Percentiles rank a stretch among this genome's conserved stretches.
Evolutionary conservation across 345 rosid species (phyloP).

Genomic region (Eucalyptus camaldulensis): DNA sequence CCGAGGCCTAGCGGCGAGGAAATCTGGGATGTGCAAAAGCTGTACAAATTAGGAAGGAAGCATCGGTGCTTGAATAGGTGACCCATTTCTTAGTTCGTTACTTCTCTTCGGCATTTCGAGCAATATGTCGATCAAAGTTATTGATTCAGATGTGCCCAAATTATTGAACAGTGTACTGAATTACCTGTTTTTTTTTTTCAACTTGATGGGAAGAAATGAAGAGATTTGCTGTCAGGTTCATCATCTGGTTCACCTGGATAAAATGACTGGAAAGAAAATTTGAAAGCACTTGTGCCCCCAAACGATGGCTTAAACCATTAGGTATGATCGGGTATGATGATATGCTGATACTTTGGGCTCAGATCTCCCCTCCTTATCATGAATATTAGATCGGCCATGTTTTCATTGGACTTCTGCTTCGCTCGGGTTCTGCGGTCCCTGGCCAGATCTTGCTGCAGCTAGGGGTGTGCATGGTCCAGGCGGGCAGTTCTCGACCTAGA

Average conservation of each 20-base stretch:
- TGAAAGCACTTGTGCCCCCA: not conserved
- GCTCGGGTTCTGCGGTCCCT: not conserved
- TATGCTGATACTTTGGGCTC: not conserved
- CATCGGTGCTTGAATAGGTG: not conserved
- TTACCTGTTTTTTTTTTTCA: not conserved
- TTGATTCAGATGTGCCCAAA: not conserved
- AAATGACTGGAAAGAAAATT: not conserved
- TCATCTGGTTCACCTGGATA: not conserved
- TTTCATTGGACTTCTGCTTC: not conserved
- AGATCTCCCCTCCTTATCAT: not conserved
- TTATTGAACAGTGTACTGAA: not conserved
- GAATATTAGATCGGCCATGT: not conserved
- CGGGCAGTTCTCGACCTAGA: no score
- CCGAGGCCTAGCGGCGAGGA: not conserved
- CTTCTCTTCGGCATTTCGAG: not conserved
- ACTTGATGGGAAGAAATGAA: not conserved
- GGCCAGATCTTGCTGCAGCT: not conserved
- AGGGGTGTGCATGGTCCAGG: no score
- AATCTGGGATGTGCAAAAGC: not conserved
- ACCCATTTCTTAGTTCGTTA: not conserved
- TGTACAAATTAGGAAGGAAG: not conserved
- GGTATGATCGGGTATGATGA: not conserved
- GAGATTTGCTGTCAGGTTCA: not conserved
- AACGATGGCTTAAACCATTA: not conserved
- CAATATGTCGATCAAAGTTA: not conserved